These are phyloP conservation scores for Aphanoascus verrucosus DNA, from an alignment of 2,329 filamentous ascomycete genomes.

Conservation along the genomic window DNA sequence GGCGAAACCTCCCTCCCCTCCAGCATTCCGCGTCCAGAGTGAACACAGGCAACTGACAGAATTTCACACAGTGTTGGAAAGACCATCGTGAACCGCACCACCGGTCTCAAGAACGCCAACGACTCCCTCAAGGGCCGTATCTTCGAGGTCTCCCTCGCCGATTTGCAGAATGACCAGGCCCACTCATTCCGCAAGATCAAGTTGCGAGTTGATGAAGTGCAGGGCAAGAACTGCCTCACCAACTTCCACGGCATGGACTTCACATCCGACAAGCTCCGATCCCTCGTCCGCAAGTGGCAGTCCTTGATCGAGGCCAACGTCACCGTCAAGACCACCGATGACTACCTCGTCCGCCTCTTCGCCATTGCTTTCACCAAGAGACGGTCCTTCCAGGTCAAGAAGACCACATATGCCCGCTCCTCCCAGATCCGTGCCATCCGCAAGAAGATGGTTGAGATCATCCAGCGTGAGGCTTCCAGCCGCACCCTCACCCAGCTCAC, in stretches of 20 bases:
- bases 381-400: constrained; percentile 99
- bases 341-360: constrained; percentile 98
- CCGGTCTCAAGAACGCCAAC: constrained; percentile 99
- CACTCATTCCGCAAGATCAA: constrained; percentile 99
- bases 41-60: constrained; percentile 17
- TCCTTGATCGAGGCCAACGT: constrained; percentile 98
- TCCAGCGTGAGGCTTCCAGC: constrained; percentile 85
- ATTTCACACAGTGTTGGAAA: constrained; percentile 72
- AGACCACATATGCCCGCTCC: constrained; percentile 95
- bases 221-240: constrained; percentile 99
- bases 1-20: constrained; percentile 26
- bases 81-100: constrained; percentile 98
- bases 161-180: constrained; percentile 99
- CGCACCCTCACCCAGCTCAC: constrained; percentile 93
- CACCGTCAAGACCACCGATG: constrained; percentile 99
- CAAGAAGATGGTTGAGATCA: constrained; percentile 99
- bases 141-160: constrained; percentile 96
- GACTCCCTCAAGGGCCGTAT: constrained; percentile 97
- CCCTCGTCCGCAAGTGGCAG: constrained; percentile 99
- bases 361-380: constrained; percentile 99
- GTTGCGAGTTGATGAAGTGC: constrained; percentile 95
- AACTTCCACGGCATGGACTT: constrained; percentile 99
- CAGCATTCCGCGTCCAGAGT: constrained; percentile 12
- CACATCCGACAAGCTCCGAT: constrained; percentile 99
- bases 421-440: constrained; percentile 97